Base-by-base conservation (phyloP, 805 yeast genomes). In the Saturnispora hagleri region DNA sequence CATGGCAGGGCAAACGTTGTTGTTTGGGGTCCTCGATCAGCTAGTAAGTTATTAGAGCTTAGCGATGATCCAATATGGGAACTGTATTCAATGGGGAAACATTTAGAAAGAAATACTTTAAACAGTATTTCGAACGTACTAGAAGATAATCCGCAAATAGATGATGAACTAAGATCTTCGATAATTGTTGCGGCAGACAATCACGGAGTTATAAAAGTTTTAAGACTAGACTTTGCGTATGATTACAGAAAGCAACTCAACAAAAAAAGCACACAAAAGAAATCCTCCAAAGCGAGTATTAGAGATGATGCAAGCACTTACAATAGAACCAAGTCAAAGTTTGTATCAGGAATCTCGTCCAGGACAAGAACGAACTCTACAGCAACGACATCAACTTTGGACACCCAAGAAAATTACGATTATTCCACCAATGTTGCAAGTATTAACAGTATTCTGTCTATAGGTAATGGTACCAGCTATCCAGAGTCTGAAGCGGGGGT, bases 111-210 rank as follows among this genome's bases (percentile, higher is more conserved):
- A 18, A 28, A 22, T 24, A 38, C n/a, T 2, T 2, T 38, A 9
- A 38, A 38, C 22, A 38, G 26, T 18, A 38, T 38, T 38, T 13
- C 20, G 8, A 38, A 18, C 22, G 13, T 38, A 6, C 3, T 56
- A 61, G 36, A 41, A 12, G 44, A 41, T 12, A 45, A 38, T 22
- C 48, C 41, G 7, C n/a, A 13, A 17, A 57, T 60, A 10, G 73
- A 74, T 5, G 71, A 73, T 46, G 65, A 60, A 52, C 60, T 68
- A 31, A 61, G 68, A 8, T 58, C 67, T 1, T 60, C 69, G 1
- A 82, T 89, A 43, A 77, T 89, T 15, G 82, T 89, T 2, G 82
- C 93, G 0, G 80, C 91, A 0, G 97, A 89, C 65, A 78, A 77
- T 51, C 67, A 71, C 22, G 97, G 97, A 0, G 58, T 74, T 2